Conservation (phyloP, 1,284 basidiomycete species). For the Laetiporus sulphureus region DNA sequence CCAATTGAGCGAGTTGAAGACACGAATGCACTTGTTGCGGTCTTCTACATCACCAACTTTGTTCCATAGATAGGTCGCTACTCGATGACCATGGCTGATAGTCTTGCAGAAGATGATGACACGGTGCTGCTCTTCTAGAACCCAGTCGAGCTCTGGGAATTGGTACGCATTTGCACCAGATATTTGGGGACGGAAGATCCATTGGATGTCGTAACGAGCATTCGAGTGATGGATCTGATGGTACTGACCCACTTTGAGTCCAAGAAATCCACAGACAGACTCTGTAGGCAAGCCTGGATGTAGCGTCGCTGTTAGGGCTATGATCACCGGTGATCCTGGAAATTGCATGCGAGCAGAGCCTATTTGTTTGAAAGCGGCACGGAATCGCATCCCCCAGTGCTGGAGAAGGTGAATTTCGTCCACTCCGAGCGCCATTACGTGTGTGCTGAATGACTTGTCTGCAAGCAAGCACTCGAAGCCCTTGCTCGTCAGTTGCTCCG, state of each 20-base stretch:
- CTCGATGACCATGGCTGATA: neutral
- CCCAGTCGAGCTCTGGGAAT: slow-evolving; percentile 13
- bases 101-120: slow-evolving; percentile 10
- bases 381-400: no score
- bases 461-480: no score
- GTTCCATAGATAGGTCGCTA: neutral
- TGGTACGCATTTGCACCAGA: neutral
- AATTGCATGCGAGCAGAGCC: no score
- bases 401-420: no score
- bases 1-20: slow-evolving; percentile 4
- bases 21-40: slow-evolving; percentile 1
- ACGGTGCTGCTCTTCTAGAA: slow-evolving; percentile 1
- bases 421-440: no score
- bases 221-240: neutral
- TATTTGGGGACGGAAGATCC: neutral
- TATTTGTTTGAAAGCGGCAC: no score
- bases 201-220: neutral
- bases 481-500: no score
- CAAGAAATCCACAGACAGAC: neutral
- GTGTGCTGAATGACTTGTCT: no score
- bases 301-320: no score
- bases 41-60: neutral
- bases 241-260: neutral
- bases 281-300: no score
- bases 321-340: no score